These are phyloP conservation scores for Amoeboaphelidium occidentale DNA, from an alignment of 371 early-diverging fungal species.

Conservation along the genomic window DNA sequence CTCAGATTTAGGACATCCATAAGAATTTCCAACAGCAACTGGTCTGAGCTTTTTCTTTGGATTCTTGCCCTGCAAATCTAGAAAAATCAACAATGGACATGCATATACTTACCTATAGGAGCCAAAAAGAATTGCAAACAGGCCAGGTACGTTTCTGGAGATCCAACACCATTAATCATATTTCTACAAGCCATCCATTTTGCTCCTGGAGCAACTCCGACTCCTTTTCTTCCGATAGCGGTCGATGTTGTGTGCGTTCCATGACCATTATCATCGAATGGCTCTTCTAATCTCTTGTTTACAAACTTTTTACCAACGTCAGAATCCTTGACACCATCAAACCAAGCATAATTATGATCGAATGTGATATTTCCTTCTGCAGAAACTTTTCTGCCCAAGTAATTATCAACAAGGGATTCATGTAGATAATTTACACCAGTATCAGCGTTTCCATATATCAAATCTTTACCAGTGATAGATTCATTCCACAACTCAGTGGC, in stretches of 20 bases:
- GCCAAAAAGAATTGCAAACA: conserved; percentile 5
- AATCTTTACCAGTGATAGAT: conserved; percentile 1
- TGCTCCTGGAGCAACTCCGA: conserved; percentile 4
- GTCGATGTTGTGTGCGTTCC: conserved; percentile 5
- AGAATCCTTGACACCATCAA: not conserved
- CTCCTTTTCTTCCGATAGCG: conserved; percentile 2
- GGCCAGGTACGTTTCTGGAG: not conserved
- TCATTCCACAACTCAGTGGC: not conserved
- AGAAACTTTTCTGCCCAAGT: not conserved
- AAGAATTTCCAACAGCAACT: conserved; percentile 3
- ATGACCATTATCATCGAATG: conserved; percentile 6
- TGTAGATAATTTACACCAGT: conserved; percentile 4
- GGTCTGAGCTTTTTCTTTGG: conserved; percentile 1
- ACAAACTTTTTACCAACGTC: not conserved
- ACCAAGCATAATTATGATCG: conserved; percentile 6
- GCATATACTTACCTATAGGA: too few species aligned
- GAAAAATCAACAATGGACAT: too few species aligned
- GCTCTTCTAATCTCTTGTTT: not conserved
- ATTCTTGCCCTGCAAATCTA: conserved; percentile 3
- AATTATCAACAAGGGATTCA: conserved; percentile 1
- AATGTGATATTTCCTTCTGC: too few species aligned
- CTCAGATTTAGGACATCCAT: conserved; percentile 6
- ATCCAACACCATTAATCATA: conserved; percentile 4
- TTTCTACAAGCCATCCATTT: conserved; percentile 5
- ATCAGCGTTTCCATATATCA: conserved; percentile 3